Base-by-base conservation (phyloP, 495 filamentous ascomycete genomes). In the Pyrenopolyporus hunteri region DNA sequence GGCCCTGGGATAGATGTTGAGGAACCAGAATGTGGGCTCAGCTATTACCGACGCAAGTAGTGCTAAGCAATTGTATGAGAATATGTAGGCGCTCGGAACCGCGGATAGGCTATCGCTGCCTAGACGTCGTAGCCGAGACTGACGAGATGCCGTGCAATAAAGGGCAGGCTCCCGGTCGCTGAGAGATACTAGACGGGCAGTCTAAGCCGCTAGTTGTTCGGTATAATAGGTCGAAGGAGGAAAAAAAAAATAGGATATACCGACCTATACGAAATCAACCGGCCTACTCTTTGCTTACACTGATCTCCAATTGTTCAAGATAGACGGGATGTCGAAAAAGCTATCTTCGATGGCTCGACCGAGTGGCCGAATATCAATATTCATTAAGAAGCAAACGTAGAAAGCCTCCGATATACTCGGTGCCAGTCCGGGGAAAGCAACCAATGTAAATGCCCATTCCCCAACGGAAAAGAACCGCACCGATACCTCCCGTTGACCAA, bases 11-110 rank as follows among this genome's bases (percentile, higher is more conserved):
- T 94, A 90, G 90, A 84, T 89, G 55, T 73, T 93, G 46, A 88
- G 85, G 74, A 93, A 94, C 68, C 80, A 82, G 20, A 82, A 90
- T 54, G 83, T 95, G 55, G 86, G 82, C 37, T 85, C 82, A 3
- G 87, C 89, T 59, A 92, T 94, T 73, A 90, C 86, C 1, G 91
- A 90, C 13, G 90, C 90, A 1, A 89, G 86, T 61, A 78, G 79
- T 42, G 78, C 84, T 9, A 83, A 87, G 74, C 90, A 95, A 75
- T 80, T 95, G 11, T 82, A 82, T 42, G 86, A 93, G 66, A 89
- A 88, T 51, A 74, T 91, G 32, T 74, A 79, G 63, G 85, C 88
- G 35, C 50, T 95, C 44, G 78, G 78, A 9, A 72, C 85, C 6
- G 72, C 86, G 31, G 80, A 87, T 3, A 83, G 82, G 70, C 68